A percentile compares a stretch with the other conserved stretches of the same genome.
phyloP scores from a whole-genome alignment of 352 stramenopile genomes.

The Pythium guiyangense region DNA sequence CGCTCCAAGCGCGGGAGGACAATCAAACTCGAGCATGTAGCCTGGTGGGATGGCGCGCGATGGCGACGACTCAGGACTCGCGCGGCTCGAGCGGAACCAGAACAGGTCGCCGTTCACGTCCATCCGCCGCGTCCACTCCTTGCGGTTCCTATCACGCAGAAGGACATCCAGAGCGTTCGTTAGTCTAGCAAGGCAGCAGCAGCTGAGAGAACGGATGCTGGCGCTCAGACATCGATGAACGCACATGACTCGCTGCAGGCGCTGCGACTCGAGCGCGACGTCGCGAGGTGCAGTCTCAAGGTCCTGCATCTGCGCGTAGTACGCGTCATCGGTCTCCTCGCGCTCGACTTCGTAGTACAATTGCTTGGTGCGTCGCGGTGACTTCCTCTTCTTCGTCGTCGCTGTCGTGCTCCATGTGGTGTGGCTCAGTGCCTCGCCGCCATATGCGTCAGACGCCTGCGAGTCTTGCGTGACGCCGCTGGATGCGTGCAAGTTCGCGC shows the following conservation, averaged over 20 bases:
- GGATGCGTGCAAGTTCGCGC: conserved; percentile 7
- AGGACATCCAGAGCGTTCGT: too few relatives aligned
- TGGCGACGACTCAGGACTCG: not conserved
- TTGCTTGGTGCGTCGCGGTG: too few relatives aligned
- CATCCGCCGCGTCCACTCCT: not conserved
- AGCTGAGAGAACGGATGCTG: not conserved
- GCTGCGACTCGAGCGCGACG: too few relatives aligned
- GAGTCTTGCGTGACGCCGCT: not conserved
- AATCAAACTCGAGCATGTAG: not conserved
- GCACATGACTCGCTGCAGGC: too few relatives aligned
- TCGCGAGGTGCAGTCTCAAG: too few relatives aligned
- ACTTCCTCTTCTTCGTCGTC: too few relatives aligned
- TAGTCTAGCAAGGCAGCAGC: not conserved
- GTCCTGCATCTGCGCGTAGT: too few relatives aligned
- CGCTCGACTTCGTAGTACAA: too few relatives aligned
- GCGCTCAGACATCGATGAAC: not conserved
- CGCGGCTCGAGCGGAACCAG: not conserved
- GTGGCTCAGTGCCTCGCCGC: not conserved
- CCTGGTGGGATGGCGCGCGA: not conserved
- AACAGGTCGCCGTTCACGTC: not conserved
- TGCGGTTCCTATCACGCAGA: not conserved
- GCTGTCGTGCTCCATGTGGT: too few relatives aligned
- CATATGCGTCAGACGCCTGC: conserved; percentile 1
- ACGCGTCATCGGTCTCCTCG: too few relatives aligned
- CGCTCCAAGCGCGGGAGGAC: too few relatives aligned